Base-by-base conservation (phyloP, 2,329 filamentous ascomycete species). In the Aureobasidium sp. region DNA sequence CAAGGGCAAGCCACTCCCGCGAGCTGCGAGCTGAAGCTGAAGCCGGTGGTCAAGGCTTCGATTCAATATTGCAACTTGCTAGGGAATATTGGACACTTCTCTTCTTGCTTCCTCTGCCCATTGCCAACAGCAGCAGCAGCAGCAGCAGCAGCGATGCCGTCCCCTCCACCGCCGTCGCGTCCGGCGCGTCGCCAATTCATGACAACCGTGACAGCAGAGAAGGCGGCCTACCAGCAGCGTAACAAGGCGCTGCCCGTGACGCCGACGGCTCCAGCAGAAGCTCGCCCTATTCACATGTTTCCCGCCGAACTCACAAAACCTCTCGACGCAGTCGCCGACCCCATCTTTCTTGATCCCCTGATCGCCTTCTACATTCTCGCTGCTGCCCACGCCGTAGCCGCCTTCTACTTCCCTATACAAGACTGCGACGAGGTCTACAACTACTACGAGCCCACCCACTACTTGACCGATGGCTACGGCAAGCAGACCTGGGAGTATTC, bases 351-450 rank as follows among this genome's bases (percentile, higher is more conserved):
- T 45, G 81, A 88, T 67, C 84, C 90, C 61, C 88, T 90, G 67
- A 81, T 84, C 50, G 88, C 88, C 14, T 95, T 97, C 73, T 94
- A 89, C 71, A 75, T 90, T 65, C 94, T 95, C 73, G 78, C 95
- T 49, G 78, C 79, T 33, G 86, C 88, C 66, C 91, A 91, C 71
- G 67, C 88, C 19, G 69, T 93, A 24, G 89, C 93, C 7, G 94
- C 93, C 12, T 70, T 88, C 35, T 93, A 87, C 72, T 87, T 91
- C 1, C 94, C 94, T 0, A 96, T 99, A 66, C 92, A 97, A 73
- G 94, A 99, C 75, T 99, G 94, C 73, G 94, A 99, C 70, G 94
- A 99, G 78, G 93, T 93, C 12, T 99, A 96, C 82, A 99, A 99
- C 74, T 99, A 96, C 79, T 99, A 93, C 91, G 94, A 99, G 70